Evolutionary conservation across 257 asterid species (phyloP), one percentile per base, ranked within the genome.

Genomic region (Anisodus acutangulus): DNA sequence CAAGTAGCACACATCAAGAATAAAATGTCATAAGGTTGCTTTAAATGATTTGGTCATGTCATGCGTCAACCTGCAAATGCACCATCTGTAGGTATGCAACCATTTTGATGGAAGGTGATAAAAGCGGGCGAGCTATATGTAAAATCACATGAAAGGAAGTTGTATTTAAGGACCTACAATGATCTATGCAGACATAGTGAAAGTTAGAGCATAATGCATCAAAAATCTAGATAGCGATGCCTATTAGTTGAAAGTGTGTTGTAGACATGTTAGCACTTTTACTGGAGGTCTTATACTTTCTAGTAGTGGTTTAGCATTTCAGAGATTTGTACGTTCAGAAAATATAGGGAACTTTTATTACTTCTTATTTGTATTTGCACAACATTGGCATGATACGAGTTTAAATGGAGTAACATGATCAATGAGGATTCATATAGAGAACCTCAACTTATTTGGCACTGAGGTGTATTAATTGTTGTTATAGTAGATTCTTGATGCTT

Each of bases 401-500:
- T 13, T 35, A 12, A 67, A 67, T 37, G 49, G 19, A 67, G 26
- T 67, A 6, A 3, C 11, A 13, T 67, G 49, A 13, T 67, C 49
- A 13, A 35, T 35, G 49, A 35, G 47, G 74, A 67, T 35, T 67
- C 49, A 37, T 67, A 13, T 64, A 67, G 49, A 11, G 35, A 67
- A 6, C 47, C 74, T 19, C 74, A 67, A 6, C 22, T 35, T 67
- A 1, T 35, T 67, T 37, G 74, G 49, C 49, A 67, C 2, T 31
- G 35, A 31, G 35, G 35, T 31, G 72, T 66, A 26, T 66, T 66
- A 66, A 66, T 66, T 63, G 0, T 63, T 64, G 71, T 64, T 66
- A n/a, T 66, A 26, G 59, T 47, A 72, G 39, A 47, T 72, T 72
- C 80, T 71, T 72, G 9, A 45, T 72, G 59, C 31, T 72, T 47